phyloP scores from a whole-genome alignment of 2,329 filamentous ascomycete genomes.

The Alternaria triticina region DNA sequence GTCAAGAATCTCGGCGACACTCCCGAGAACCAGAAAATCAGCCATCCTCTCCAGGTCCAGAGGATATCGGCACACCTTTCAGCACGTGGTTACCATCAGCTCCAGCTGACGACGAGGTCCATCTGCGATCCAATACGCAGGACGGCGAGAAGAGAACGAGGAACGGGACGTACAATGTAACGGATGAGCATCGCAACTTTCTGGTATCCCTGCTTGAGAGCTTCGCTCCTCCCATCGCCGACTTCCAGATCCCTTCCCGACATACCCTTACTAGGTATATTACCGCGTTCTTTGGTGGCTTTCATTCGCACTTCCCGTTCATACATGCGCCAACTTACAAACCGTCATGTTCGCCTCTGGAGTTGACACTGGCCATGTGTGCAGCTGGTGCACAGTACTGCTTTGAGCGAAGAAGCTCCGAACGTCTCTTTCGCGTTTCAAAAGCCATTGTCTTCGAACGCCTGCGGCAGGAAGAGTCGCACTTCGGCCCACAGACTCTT shows the following conservation, averaged over 20 bases:
- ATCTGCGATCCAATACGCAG: constrained; percentile 26
- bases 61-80: constrained; percentile 40
- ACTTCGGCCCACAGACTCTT: constrained; percentile 32
- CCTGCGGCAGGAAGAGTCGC: constrained; percentile 31
- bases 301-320: constrained; percentile 44
- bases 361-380: constrained; percentile 42
- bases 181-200: constrained; percentile 34
- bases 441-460: constrained; percentile 40
- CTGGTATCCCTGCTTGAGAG: constrained; percentile 23
- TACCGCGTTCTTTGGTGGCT: constrained; percentile 40
- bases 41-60: constrained; percentile 24
- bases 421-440: constrained; percentile 36
- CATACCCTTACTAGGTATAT: constrained; percentile 41
- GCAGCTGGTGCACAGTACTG: constrained; percentile 44
- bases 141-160: constrained; percentile 25
- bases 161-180: constrained; percentile 33
- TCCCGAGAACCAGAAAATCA: constrained; percentile 23
- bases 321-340: constrained; percentile 43
- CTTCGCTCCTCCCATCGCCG: constrained; percentile 28
- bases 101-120: constrained; percentile 35
- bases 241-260: constrained; percentile 39
- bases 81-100: constrained; percentile 41
- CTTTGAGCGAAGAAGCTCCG: constrained; percentile 39
- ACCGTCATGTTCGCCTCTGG: constrained; percentile 37
- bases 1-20: constrained; percentile 23